phyloP scores from a whole-genome alignment of 2,329 filamentous ascomycete species.

The Stagonosporopsis vannaccii region DNA sequence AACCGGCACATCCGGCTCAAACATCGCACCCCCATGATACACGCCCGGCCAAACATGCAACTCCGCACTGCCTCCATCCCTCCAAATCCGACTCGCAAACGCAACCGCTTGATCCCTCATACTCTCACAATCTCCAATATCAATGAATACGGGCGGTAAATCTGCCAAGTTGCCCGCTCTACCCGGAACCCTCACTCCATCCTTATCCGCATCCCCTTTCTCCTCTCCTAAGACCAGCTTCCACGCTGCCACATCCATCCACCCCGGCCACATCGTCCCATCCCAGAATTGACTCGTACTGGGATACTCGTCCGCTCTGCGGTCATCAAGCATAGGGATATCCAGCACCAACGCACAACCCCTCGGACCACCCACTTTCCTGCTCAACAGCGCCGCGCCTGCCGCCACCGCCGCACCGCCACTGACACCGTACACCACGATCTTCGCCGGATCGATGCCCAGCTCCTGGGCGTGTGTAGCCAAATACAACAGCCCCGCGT shows the following conservation, averaged over 20 bases:
- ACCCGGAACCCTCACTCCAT: slow-evolving; percentile 48
- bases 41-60: slow-evolving; percentile 54
- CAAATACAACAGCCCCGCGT: slow-evolving; percentile 32
- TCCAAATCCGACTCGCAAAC: slow-evolving; percentile 52
- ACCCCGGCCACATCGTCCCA: slow-evolving; percentile 45
- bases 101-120: slow-evolving; percentile 54
- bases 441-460: slow-evolving; percentile 50
- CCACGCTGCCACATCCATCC: slow-evolving; percentile 55
- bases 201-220: not conserved
- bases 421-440: slow-evolving; percentile 54
- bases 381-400: slow-evolving; percentile 49
- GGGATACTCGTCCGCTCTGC: slow-evolving; percentile 34
- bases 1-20: slow-evolving; percentile 7
- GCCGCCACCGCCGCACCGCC: slow-evolving; percentile 56
- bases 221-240: slow-evolving; percentile 3
- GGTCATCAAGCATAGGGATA: slow-evolving; percentile 59
- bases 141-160: slow-evolving; percentile 56
- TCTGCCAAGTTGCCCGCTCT: slow-evolving; percentile 42
- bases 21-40: slow-evolving; percentile 13
- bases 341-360: slow-evolving; percentile 54
- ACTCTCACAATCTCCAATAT: slow-evolving; percentile 54
- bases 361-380: slow-evolving; percentile 42
- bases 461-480: slow-evolving; percentile 49
- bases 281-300: slow-evolving; percentile 45
- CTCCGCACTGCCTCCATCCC: slow-evolving; percentile 53